Evolutionary conservation across 495 filamentous ascomycete genomes (phyloP).

Genomic region (Hapsidospora chrysogenum): DNA sequence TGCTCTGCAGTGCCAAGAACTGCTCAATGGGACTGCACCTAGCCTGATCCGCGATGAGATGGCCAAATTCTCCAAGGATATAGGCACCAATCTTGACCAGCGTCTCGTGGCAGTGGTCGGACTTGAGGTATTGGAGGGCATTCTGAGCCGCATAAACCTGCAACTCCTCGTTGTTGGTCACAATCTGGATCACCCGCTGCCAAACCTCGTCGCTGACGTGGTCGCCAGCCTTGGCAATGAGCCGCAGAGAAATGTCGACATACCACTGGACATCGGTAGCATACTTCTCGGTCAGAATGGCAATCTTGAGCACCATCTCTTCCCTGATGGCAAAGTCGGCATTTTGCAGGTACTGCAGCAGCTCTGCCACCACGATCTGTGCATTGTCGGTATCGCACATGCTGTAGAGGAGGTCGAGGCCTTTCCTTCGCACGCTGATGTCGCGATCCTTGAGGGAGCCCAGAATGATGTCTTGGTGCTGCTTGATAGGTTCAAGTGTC

Average conservation of each 20-base stretch:
- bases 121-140: constrained; percentile 76
- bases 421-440: constrained; percentile 93
- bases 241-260: constrained; percentile 87
- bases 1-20: constrained; percentile 80
- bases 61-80: constrained; percentile 89
- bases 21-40: constrained; percentile 97
- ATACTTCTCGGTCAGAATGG: constrained; percentile 96
- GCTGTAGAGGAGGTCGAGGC: constrained; percentile 92
- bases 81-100: constrained; percentile 95
- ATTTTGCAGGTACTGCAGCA: constrained; percentile 85
- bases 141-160: constrained; percentile 94
- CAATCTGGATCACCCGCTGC: constrained; percentile 98
- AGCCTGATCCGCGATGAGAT: constrained; percentile 86
- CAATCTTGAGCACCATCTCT: constrained; percentile 98
- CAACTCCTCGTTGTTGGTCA: constrained; percentile 97
- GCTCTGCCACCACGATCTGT: constrained; percentile 79
- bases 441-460: constrained; percentile 88
- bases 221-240: constrained; percentile 93
- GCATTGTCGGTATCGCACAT: constrained; percentile 97
- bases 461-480: constrained; percentile 91
- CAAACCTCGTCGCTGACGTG: constrained; percentile 99
- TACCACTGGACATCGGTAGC: constrained; percentile 98
- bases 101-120: constrained; percentile 87
- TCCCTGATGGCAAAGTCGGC: constrained; percentile 96
- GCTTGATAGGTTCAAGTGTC: constrained; percentile 93